Evolutionary conservation across 306 rosid species (phyloP).

Genomic region (Gastrolobium villosum): DNA sequence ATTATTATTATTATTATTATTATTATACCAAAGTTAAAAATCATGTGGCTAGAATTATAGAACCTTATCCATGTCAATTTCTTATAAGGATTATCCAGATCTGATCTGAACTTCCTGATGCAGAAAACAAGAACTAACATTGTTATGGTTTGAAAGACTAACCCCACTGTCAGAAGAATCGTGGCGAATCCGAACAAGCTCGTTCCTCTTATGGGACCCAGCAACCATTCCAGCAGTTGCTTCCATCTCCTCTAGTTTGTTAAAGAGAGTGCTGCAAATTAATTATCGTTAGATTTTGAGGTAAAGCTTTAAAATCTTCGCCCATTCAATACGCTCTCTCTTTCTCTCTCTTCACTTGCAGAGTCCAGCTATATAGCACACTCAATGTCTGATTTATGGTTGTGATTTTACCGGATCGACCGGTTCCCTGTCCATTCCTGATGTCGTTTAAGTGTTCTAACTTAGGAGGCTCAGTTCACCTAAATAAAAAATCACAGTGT

Average conservation of each 20-base stretch:
- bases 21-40: conserved; percentile 38
- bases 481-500: too few species aligned
- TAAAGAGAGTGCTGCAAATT: conserved; percentile 41
- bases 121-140: conserved; percentile 36
- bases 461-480: conserved; percentile 21
- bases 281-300: conserved; percentile 31
- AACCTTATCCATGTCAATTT: background rate
- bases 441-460: conserved; percentile 11
- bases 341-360: conserved; percentile 41
- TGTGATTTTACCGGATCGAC: conserved; percentile 51
- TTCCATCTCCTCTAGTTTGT: conserved; percentile 59
- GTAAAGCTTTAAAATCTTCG: conserved; percentile 56
- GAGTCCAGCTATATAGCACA: conserved; percentile 44
- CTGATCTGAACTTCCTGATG: conserved; percentile 46
- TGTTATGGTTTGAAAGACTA: conserved; percentile 45
- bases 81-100: conserved; percentile 38
- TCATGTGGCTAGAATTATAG: background rate
- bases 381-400: conserved; percentile 32
- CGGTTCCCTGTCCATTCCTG: conserved; percentile 43
- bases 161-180: conserved; percentile 95
- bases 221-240: conserved; percentile 95
- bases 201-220: conserved; percentile 93
- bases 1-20: background rate
- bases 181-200: conserved; percentile 93
- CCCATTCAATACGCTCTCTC: conserved; percentile 66